Conservation (phyloP, 2,329 filamentous ascomycete genomes). For the Alternaria sp. region DNA sequence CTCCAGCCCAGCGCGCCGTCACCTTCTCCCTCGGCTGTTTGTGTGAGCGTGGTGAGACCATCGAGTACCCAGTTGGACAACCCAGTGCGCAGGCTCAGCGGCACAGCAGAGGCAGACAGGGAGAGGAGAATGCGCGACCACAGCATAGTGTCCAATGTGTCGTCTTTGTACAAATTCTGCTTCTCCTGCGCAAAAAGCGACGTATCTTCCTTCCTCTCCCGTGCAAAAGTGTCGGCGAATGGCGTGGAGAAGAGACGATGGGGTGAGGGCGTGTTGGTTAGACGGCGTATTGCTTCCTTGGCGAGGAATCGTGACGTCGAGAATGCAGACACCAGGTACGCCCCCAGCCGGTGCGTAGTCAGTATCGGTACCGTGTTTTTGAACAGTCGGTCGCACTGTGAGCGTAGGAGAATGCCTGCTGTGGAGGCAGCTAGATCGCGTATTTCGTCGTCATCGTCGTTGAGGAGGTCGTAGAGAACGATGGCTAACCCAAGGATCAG, state of each 20-base stretch:
- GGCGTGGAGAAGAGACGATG: constrained; percentile 1
- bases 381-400: constrained; percentile 14
- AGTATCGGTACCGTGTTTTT: constrained; percentile 56
- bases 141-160: constrained; percentile 72
- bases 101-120: not conserved
- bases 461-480: constrained; percentile 54
- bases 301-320: constrained; percentile 40
- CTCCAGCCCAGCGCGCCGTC: constrained; percentile 78
- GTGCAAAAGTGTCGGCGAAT: constrained; percentile 32
- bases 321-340: constrained; percentile 45
- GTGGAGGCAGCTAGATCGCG: constrained; percentile 67
- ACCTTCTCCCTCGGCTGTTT: constrained; percentile 41
- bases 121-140: constrained; percentile 66
- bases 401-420: constrained; percentile 54
- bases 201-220: constrained; percentile 59
- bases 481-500: constrained; percentile 48
- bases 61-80: constrained; percentile 56
- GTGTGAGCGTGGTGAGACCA: constrained; percentile 56
- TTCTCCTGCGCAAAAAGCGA: constrained; percentile 87
- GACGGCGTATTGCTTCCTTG: constrained; percentile 46
- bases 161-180: constrained; percentile 92
- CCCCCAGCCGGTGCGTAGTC: constrained; percentile 51
- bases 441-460: constrained; percentile 92
- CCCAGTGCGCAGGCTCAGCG: constrained; percentile 20
- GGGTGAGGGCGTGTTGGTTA: constrained; percentile 38